Percentiles rank a stretch among this genome's conserved stretches.
Conservation (phyloP, 148 eudicot species). For the Rheum nobile region DNA sequence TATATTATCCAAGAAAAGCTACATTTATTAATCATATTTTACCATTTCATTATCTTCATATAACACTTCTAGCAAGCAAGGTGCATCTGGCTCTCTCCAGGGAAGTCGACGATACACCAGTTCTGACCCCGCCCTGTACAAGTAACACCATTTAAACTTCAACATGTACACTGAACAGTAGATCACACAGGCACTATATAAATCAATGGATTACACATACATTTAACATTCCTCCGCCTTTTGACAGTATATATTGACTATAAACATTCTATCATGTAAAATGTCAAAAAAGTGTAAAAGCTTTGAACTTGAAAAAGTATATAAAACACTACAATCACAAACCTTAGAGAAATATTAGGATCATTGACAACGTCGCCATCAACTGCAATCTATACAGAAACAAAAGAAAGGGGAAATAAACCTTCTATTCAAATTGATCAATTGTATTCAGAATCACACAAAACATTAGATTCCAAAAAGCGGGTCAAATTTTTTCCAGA, state of each 20-base stretch:
- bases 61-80: slow-evolving; percentile 56
- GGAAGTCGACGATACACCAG: slow-evolving; percentile 72
- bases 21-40: slow-evolving; percentile 5
- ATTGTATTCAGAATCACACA: not conserved
- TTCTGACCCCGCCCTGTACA: slow-evolving; percentile 37
- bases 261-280: not conserved
- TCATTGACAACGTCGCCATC: slow-evolving; percentile 51
- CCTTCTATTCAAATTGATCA: not conserved
- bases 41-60: slow-evolving; percentile 88
- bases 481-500: not conserved
- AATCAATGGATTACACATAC: not conserved
- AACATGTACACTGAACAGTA: not conserved
- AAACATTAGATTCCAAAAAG: not conserved
- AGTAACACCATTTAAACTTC: slow-evolving; percentile 11
- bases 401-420: not conserved
- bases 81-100: slow-evolving; percentile 85
- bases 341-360: slow-evolving; percentile 58
- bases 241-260: not conserved
- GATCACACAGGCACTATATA: not conserved
- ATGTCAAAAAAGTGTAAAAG: not conserved
- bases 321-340: not conserved
- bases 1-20: not conserved
- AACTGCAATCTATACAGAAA: slow-evolving; percentile 42
- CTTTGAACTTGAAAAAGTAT: not conserved
- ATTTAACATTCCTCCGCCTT: not conserved